Evolutionary conservation across 345 rosid species (phyloP).

Genomic region (Melaleuca quinquenervia): DNA sequence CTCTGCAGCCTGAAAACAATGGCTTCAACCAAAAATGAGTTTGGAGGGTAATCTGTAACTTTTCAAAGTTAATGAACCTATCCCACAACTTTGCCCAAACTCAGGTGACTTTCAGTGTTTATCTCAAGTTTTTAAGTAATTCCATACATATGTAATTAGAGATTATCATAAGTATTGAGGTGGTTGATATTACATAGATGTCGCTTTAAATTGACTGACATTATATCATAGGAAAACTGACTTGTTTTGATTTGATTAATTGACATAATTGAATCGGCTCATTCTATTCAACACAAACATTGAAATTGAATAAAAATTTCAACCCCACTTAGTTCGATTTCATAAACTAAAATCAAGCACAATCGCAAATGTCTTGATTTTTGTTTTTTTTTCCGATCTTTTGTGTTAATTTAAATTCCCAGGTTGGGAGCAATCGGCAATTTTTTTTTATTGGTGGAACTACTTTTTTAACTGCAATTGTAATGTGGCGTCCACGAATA

Average conservation of each 20-base stretch:
- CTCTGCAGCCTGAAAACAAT: too few species aligned
- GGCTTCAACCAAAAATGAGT: too few species aligned
- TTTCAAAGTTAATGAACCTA: neutral
- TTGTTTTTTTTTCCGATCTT: neutral
- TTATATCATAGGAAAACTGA: rapidly evolving
- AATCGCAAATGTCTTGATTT: neutral
- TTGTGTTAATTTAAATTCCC: neutral
- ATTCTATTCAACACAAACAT: neutral
- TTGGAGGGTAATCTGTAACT: neutral
- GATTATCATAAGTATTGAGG: neutral
- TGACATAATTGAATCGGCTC: neutral
- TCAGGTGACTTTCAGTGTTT: neutral
- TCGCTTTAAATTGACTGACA: rapidly evolving
- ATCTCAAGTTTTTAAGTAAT: rapidly evolving
- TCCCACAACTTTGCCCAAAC: neutral
- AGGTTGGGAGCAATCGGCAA: neutral
- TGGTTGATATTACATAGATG: neutral
- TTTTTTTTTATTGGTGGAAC: neutral
- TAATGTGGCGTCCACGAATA: neutral
- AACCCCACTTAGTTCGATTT: neutral
- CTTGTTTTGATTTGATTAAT: neutral
- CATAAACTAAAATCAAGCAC: neutral
- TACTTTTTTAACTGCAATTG: neutral
- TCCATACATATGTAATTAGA: rapidly evolving
- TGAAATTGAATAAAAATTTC: rapidly evolving